A percentile compares a stretch with the other conserved stretches of the same genome.
Conservation (phyloP, 108 stramenopile genomes). For the Ochromonas danica region DNA sequence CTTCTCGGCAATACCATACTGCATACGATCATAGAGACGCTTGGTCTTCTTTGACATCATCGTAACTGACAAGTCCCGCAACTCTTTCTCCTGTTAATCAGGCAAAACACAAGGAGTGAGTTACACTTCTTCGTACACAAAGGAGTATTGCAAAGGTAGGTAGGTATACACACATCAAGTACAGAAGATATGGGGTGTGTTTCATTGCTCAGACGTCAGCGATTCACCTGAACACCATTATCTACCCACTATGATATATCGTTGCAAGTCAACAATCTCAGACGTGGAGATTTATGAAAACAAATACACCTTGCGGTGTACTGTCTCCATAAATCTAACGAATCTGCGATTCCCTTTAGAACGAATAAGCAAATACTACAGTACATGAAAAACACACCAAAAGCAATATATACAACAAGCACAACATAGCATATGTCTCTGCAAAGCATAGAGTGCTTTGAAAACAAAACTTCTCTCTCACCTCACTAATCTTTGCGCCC, state of each 20-base stretch:
- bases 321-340: not conserved
- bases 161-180: not conserved
- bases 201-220: slow-evolving; percentile 2
- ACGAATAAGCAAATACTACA: not conserved
- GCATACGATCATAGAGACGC: slow-evolving; percentile 84
- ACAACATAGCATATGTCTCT: too few relatives aligned
- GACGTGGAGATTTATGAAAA: too few relatives aligned
- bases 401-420: not conserved
- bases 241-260: too few relatives aligned
- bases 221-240: too few relatives aligned
- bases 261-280: slow-evolving; percentile 27
- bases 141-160: not conserved
- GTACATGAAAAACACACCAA: not conserved
- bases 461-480: not conserved
- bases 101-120: not conserved
- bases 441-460: not conserved
- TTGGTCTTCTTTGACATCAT: slow-evolving; percentile 90
- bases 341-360: slow-evolving; percentile 22
- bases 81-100: slow-evolving; percentile 58
- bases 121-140: not conserved
- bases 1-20: slow-evolving; percentile 79
- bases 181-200: slow-evolving; percentile 36
- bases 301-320: not conserved
- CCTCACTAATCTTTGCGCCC: not conserved
- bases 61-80: slow-evolving; percentile 74